These are phyloP conservation scores for Phenoliferia sp. DNA, from an alignment of 1,284 basidiomycete species.

Conservation along the genomic window DNA sequence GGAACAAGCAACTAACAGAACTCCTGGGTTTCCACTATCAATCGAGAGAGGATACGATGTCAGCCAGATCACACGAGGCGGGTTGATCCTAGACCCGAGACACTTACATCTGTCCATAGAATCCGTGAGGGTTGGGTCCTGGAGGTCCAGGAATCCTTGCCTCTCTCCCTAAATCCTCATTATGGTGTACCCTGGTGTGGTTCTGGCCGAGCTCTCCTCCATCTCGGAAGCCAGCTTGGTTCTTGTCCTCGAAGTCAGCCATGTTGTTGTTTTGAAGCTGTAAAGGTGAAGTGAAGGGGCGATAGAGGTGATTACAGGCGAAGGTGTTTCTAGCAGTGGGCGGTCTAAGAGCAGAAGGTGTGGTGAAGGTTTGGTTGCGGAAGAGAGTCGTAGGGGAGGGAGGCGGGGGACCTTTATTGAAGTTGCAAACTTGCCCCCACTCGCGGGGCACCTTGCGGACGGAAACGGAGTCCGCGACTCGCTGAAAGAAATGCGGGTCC, in stretches of 20 bases:
- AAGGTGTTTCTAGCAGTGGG: not conserved
- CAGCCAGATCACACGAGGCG: not conserved
- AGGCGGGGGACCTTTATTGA: too few species aligned
- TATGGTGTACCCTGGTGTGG: not conserved
- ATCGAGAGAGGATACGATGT: not conserved
- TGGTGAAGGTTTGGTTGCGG: too few species aligned
- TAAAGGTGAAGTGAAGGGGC: not conserved
- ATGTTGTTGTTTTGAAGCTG: not conserved
- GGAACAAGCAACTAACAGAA: not conserved
- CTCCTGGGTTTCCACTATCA: constrained; percentile 1
- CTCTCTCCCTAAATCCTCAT: not conserved
- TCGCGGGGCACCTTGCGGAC: too few species aligned
- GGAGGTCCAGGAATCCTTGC: not conserved
- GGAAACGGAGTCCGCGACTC: too few species aligned
- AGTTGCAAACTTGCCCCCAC: too few species aligned
- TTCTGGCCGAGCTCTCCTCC: not conserved
- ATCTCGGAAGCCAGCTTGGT: not conserved
- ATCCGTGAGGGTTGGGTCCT: not conserved
- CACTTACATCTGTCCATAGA: not conserved
- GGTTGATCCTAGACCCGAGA: not conserved
- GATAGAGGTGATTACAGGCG: not conserved
- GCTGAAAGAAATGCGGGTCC: too few species aligned
- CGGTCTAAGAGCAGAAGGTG: not conserved
- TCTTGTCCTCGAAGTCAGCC: not conserved
- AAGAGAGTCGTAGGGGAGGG: too few species aligned